phyloP scores from a whole-genome alignment of 2,329 filamentous ascomycete species.

The Lasiodiplodia hormozganensis region DNA sequence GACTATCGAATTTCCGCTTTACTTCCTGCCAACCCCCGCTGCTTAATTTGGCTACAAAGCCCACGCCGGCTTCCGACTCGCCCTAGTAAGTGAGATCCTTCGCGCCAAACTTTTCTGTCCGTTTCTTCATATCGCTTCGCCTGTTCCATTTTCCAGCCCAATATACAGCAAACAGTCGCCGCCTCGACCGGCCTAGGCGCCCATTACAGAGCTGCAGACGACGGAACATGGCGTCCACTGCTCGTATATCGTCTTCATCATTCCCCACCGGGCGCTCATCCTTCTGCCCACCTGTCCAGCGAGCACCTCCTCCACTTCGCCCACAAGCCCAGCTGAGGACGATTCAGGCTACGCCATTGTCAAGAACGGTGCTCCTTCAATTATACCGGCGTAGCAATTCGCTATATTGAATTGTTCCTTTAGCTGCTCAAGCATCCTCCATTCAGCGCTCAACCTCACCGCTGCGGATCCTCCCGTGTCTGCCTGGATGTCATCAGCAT shows the following conservation, averaged over 20 bases:
- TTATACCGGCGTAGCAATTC: neutral
- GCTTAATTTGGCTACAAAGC: constrained; percentile 19
- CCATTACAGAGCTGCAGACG: neutral
- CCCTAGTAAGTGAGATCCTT: constrained; percentile 5
- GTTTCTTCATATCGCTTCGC: constrained; percentile 5
- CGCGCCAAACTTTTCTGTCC: neutral
- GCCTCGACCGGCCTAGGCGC: neutral
- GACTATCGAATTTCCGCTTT: constrained; percentile 25
- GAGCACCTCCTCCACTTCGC: neutral
- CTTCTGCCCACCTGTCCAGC: neutral
- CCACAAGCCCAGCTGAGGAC: neutral
- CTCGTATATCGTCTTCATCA: constrained; percentile 20
- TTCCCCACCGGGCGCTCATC: constrained; percentile 18
- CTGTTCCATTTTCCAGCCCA: neutral
- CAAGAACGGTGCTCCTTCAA: neutral
- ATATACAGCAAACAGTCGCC: constrained; percentile 4
- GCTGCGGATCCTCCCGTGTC: neutral
- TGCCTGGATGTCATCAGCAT: neutral
- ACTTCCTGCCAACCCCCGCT: neutral
- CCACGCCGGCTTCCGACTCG: constrained; percentile 1
- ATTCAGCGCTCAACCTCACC: neutral
- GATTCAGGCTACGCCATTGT: neutral
- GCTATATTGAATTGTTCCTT: constrained; percentile 9
- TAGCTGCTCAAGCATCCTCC: neutral
- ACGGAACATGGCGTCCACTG: neutral